A percentile compares a stretch with the other conserved stretches of the same genome.
Evolutionary conservation across 352 stramenopile species (phyloP).

Genomic region (Globisporangium nodosum): DNA sequence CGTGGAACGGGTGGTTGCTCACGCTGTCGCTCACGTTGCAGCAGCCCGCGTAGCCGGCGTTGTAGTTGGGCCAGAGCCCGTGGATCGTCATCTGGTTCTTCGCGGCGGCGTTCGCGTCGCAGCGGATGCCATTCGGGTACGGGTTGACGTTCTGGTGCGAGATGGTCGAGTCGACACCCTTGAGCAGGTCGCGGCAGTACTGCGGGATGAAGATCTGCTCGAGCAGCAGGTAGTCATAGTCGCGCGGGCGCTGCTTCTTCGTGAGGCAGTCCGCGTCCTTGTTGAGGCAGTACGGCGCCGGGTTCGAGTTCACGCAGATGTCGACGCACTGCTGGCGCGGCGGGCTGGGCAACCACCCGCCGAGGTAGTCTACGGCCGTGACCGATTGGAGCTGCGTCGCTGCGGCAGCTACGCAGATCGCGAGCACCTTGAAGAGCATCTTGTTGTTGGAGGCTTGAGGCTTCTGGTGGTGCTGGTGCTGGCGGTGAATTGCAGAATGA

Average conservation of each 20-base stretch:
- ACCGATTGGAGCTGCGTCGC: neutral
- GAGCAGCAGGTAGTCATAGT: constrained; percentile 75
- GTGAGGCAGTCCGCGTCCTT: constrained; percentile 40
- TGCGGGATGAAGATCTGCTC: constrained; percentile 78
- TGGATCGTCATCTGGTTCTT: constrained; percentile 69
- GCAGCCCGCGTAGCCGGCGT: constrained; percentile 59
- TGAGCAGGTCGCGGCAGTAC: constrained; percentile 72
- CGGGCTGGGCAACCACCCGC: constrained; percentile 39
- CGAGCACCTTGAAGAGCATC: constrained; percentile 12
- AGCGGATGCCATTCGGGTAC: constrained; percentile 47
- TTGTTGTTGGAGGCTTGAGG: neutral
- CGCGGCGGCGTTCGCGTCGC: constrained; percentile 28
- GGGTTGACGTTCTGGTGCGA: constrained; percentile 69
- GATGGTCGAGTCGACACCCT: constrained; percentile 67
- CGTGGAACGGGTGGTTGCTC: constrained; percentile 52
- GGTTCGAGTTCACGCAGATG: constrained; percentile 61
- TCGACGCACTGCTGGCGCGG: constrained; percentile 55
- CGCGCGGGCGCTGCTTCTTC: constrained; percentile 56
- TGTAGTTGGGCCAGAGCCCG: constrained; percentile 70
- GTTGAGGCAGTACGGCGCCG: constrained; percentile 45
- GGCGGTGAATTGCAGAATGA: neutral
- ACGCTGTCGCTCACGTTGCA: constrained; percentile 54
- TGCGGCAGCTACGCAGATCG: neutral
- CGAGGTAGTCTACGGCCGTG: constrained; percentile 43
- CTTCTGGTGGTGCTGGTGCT: too few species aligned